A percentile compares a stretch with the other conserved stretches of the same genome.
phyloP scores from a whole-genome alignment of 495 filamentous ascomycete genomes.

The Pseudomonodictys pantanalensis region DNA sequence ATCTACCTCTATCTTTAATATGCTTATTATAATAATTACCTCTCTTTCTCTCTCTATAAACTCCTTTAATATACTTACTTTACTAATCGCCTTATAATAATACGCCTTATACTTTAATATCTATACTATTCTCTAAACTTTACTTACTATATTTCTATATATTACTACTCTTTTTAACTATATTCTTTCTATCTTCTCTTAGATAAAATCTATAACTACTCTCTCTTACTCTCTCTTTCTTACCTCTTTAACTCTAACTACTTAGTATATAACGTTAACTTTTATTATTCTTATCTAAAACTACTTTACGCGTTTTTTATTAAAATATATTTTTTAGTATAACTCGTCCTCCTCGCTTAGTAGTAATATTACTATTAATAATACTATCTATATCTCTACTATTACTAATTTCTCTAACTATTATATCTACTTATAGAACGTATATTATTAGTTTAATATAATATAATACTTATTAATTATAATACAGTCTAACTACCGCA shows the following conservation, averaged over 20 bases:
- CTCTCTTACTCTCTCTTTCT: background rate
- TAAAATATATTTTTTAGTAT: background rate
- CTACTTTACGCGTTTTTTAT: background rate
- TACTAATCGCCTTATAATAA: background rate
- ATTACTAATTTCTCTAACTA: background rate
- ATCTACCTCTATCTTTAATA: background rate
- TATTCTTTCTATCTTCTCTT: too few relatives aligned
- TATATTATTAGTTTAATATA: background rate
- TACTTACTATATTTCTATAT: too few relatives aligned
- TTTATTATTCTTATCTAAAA: background rate
- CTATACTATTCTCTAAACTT: too few relatives aligned
- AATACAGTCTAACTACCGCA: background rate
- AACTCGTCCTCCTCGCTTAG: background rate
- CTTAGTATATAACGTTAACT: background rate
- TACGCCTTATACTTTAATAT: background rate
- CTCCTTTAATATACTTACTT: background rate
- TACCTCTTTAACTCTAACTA: background rate
- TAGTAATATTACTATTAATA: background rate
- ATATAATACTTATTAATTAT: background rate
- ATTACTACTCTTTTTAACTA: too few relatives aligned
- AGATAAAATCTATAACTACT: too few relatives aligned
- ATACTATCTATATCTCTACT: background rate
- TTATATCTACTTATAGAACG: background rate
- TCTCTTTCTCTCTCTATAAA: background rate
- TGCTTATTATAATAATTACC: background rate